Base-by-base conservation (phyloP, 768 basidiomycete genomes). In the Agaricus blazei region DNA sequence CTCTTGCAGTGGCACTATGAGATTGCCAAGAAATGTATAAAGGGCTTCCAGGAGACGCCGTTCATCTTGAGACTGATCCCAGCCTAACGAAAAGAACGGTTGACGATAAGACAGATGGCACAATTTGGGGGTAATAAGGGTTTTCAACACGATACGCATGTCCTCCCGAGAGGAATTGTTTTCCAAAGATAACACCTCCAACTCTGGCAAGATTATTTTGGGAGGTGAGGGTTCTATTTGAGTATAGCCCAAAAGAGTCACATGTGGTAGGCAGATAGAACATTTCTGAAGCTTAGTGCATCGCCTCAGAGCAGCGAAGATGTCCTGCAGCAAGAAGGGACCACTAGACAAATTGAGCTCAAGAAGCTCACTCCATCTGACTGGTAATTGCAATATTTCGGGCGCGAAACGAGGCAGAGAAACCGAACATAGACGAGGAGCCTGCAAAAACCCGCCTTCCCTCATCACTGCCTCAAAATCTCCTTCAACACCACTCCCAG, bases 321-420 rank as follows among this genome's bases (percentile, higher is more conserved):
- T 37, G 29, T 44, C 52, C 34, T 37, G 52, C 23, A 52, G 31
- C 11, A 43, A 24, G 40, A 45, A 46, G 43, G 42, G 12, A 26
- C 44, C 44, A 45, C 15, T 34, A 7, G 44, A 52, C 9, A 52
- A 42, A 9, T 45, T 24, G 11, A 52, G 52, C 34, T 37, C 52
- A 26, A 45, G 31, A 43, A 52, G 52, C 11, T 45, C 23, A 27
- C 19, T 26, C 52, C 52, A 52, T 45, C 43, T 52, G n/a, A 52
- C 14, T 15, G 52, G 52, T 26, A 52, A 27, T 34, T 36, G 52
- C 14, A 52, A n/a, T 2, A 45, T 36, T 34, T 36, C 23, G 24
- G n/a, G 24, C 8, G 11, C 43, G 14, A 44, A 52, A 5, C 42
- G 43, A 42, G 52, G 44, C 24, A 52, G 11, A 9, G 52, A 52